These are phyloP conservation scores for Hymenoscyphus fructigenus DNA, from an alignment of 2,329 filamentous ascomycete genomes.

Conservation along the genomic window DNA sequence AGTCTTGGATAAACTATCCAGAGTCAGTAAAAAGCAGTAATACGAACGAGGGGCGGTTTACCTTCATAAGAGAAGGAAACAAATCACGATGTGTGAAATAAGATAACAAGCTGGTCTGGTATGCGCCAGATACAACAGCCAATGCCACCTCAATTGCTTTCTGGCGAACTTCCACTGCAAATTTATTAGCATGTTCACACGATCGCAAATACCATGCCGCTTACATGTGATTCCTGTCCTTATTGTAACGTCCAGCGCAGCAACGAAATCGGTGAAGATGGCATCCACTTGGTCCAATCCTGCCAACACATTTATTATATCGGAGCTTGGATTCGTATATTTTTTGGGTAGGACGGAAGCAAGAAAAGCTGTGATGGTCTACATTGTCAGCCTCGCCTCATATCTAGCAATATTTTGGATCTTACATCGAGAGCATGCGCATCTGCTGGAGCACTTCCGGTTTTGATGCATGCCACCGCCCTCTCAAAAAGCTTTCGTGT, in stretches of 20 bases:
- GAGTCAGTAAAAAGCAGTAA: conserved; percentile 14
- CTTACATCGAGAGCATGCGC: conserved; percentile 84
- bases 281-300: conserved; percentile 86
- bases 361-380: conserved; percentile 91
- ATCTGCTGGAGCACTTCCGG: conserved; percentile 58
- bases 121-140: conserved; percentile 86
- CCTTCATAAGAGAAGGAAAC: conserved; percentile 94
- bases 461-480: conserved; percentile 68
- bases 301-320: conserved; percentile 86
- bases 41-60: conserved; percentile 39
- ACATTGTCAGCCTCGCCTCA: conserved; percentile 43
- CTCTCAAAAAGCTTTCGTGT: conserved; percentile 67
- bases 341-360: conserved; percentile 79
- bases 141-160: conserved; percentile 81
- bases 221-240: conserved; percentile 70
- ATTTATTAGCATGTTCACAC: conserved; percentile 29
- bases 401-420: conserved; percentile 9
- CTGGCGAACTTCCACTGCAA: conserved; percentile 68
- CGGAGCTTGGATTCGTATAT: conserved; percentile 92
- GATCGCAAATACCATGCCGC: conserved; percentile 36
- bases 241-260: conserved; percentile 77
- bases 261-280: conserved; percentile 86
- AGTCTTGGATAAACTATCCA: conserved; percentile 74
- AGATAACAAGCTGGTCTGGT: conserved; percentile 88
- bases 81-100: conserved; percentile 95